Evolutionary conservation across 352 stramenopile species (phyloP), one percentile per base, ranked within the genome.

Genomic region (Thalassiosira exigua): DNA sequence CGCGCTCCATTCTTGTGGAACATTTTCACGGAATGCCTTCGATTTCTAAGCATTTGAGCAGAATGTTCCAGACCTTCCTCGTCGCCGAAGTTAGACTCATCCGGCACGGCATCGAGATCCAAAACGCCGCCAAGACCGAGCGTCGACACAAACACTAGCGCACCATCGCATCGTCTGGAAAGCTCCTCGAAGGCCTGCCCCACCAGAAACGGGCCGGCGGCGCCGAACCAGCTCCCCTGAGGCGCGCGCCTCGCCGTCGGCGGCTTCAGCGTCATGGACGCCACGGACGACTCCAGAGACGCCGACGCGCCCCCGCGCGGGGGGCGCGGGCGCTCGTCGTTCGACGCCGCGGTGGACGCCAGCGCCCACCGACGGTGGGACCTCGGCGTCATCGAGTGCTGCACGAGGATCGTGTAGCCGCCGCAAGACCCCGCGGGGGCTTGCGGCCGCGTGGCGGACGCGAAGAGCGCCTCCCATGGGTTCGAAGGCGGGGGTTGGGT

Each of bases 391-490:
- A 74, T 57, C 50, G 74, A 79, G 69, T 82, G 74, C 51, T 82
- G 74, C 29, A 82, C 59, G 29, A 82, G 24, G 14, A 82, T 82
- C 29, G 54, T 69, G 52, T 79, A 82, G 0, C 72, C 72, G 27
- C 72, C 72, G 14, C 27, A 14, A 14, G 21, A 42, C n/a, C 41
- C 1, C 2, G 17, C 12, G 9, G 30, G 11, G 3, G 72, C 4
- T 22, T 27, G 68, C 29, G 64, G 48, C 29, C 72, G 72, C n/a
- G 72, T 81, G 27, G 50, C 58, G 7, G 72, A 81, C 22, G 57
- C 14, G 41, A 81, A 70, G 24, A 81, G 64, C 56, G 72, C 62
- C 12, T 81, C 72, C 72, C 72, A 81, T 32, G 72, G 72, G 65
- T 81, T 74, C 30, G 27, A 22, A 12, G 66, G 41, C 36, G 22